Percentiles rank a stretch among this genome's conserved stretches.
These are phyloP conservation scores for Penicillium sp. DNA, from an alignment of 2,329 filamentous ascomycete species.

Conservation along the genomic window DNA sequence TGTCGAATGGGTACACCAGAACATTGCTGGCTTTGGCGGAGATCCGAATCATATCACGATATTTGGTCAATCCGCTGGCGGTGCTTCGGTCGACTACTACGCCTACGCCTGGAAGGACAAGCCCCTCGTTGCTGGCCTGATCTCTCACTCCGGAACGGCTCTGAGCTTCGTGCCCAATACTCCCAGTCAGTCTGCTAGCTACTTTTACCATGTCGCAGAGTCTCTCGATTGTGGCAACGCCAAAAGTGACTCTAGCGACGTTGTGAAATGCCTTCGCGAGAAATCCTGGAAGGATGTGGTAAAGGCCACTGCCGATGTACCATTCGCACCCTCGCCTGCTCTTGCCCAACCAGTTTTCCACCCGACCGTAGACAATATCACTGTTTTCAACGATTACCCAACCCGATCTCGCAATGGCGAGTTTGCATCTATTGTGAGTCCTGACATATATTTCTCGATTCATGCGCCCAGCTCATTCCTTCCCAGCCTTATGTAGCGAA, in stretches of 20 bases:
- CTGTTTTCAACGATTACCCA: constrained; percentile 50
- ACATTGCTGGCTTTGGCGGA: constrained; percentile 58
- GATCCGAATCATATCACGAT: constrained; percentile 51
- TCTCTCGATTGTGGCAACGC: constrained; percentile 44
- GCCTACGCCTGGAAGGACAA: constrained; percentile 37
- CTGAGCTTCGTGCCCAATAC: constrained; percentile 52
- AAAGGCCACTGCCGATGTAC: constrained; percentile 42
- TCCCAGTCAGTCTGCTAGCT: constrained; percentile 36
- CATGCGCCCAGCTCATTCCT: neutral
- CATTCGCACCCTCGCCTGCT: constrained; percentile 33
- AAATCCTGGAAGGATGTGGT: constrained; percentile 43
- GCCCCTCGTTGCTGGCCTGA: constrained; percentile 42
- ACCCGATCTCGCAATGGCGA: constrained; percentile 36
- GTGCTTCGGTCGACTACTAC: constrained; percentile 34
- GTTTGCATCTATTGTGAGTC: constrained; percentile 43
- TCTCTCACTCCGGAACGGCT: constrained; percentile 43
- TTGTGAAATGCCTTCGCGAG: constrained; percentile 46
- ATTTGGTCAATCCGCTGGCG: constrained; percentile 53
- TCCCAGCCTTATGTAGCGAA: constrained; percentile 47
- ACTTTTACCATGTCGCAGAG: constrained; percentile 50
- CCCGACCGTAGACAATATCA: constrained; percentile 46
- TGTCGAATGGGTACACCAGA: constrained; percentile 56
- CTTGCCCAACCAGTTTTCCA: constrained; percentile 43
- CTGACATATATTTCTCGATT: neutral
- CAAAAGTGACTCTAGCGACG: constrained; percentile 27